These are phyloP conservation scores for Phytophthora ohioensis DNA, from an alignment of 352 stramenopile genomes.

Conservation along the genomic window DNA sequence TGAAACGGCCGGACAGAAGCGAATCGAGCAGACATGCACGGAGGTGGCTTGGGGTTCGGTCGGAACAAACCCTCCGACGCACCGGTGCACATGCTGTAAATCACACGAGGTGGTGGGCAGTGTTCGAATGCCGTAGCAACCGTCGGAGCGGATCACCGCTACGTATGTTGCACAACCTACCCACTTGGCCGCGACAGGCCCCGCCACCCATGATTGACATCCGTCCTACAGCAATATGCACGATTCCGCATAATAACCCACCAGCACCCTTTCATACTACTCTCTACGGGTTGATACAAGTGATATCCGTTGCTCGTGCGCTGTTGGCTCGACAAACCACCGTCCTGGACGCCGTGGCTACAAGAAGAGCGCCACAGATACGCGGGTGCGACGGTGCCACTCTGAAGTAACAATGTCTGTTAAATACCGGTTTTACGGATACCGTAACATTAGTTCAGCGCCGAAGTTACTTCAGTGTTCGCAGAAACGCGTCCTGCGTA, in stretches of 20 bases:
- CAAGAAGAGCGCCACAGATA: background rate
- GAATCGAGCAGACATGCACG: too few species aligned
- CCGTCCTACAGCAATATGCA: too few species aligned
- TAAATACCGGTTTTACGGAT: slow-evolving; percentile 31
- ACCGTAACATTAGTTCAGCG: slow-evolving; percentile 4
- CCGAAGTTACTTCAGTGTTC: background rate
- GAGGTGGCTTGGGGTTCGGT: too few species aligned
- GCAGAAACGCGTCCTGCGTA: background rate
- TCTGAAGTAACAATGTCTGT: slow-evolving; percentile 22
- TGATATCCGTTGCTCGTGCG: too few species aligned
- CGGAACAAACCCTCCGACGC: too few species aligned
- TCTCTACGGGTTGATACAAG: too few species aligned
- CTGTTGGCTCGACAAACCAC: background rate
- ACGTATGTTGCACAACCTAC: too few species aligned
- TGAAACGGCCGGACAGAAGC: too few species aligned
- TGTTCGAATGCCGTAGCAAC: background rate
- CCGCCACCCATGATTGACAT: too few species aligned
- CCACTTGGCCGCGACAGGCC: too few species aligned
- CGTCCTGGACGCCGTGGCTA: background rate
- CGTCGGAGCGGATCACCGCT: background rate
- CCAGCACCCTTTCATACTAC: too few species aligned
- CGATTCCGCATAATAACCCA: too few species aligned
- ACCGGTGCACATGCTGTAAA: background rate
- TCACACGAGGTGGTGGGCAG: background rate
- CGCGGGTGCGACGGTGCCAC: background rate